These are phyloP conservation scores for Cladosporium sp. DNA, from an alignment of 2,329 filamentous ascomycete genomes.

Conservation along the genomic window DNA sequence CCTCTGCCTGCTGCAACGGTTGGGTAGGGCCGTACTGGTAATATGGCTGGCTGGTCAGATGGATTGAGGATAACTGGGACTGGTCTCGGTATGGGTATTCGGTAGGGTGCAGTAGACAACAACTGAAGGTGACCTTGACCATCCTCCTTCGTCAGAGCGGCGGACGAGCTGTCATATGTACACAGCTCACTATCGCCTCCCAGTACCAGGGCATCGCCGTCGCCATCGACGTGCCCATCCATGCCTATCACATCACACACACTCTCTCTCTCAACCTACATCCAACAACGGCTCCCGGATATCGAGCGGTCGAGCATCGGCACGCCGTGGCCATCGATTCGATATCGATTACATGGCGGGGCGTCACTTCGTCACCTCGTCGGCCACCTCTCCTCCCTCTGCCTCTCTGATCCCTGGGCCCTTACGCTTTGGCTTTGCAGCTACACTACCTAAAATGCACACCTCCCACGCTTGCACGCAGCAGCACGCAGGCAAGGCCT, in stretches of 20 bases:
- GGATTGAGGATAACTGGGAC: not conserved
- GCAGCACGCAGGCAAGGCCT: not conserved
- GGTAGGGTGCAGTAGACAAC: too few relatives aligned
- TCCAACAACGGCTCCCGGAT: not conserved
- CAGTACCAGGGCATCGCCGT: too few relatives aligned
- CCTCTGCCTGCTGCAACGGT: not conserved
- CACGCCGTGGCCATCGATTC: not conserved
- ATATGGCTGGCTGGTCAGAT: not conserved
- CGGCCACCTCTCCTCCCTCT: not conserved
- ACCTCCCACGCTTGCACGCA: not conserved
- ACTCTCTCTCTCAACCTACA: not conserved
- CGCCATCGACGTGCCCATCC: not conserved
- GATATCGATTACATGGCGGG: not conserved
- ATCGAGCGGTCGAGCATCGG: constrained; percentile 9
- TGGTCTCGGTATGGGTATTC: not conserved
- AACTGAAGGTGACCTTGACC: not conserved
- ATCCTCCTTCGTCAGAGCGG: not conserved
- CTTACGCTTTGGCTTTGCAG: constrained; percentile 7
- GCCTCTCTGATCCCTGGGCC: not conserved
- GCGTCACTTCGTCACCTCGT: not conserved
- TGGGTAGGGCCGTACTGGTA: not conserved
- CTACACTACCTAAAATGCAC: not conserved
- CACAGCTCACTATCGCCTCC: not conserved
- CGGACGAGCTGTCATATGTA: constrained; percentile 1
- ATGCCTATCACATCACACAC: not conserved